Conservation (phyloP, 2,329 filamentous ascomycete genomes). For the Pseudogymnoascus sp. region DNA sequence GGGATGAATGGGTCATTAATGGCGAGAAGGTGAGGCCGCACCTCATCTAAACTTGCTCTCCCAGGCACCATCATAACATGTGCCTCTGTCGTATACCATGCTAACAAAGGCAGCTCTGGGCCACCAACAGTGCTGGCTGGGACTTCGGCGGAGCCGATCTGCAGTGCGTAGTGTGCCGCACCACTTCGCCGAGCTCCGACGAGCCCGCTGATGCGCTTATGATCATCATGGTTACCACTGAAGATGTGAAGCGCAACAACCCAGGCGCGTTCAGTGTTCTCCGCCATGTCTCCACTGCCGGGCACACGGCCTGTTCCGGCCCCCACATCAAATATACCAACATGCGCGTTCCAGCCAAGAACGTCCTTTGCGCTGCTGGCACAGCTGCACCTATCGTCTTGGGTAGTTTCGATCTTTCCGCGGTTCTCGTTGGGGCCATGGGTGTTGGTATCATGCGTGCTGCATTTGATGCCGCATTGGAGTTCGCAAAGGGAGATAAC, state of each 20-base stretch:
- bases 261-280: slow-evolving; percentile 39
- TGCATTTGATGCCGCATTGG: slow-evolving; percentile 43
- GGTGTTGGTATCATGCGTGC: slow-evolving; percentile 45
- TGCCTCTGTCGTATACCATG: background rate
- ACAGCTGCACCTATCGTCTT: slow-evolving; percentile 37
- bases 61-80: background rate
- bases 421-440: slow-evolving; percentile 48
- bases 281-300: slow-evolving; percentile 37
- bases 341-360: slow-evolving; percentile 39
- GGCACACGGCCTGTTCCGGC: slow-evolving; percentile 41
- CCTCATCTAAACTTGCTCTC: background rate
- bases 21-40: slow-evolving; percentile 41
- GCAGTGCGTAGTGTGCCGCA: slow-evolving; percentile 44
- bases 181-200: slow-evolving; percentile 24
- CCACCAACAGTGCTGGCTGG: slow-evolving; percentile 47
- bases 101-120: slow-evolving; percentile 37
- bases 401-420: slow-evolving; percentile 35
- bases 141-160: slow-evolving; percentile 45
- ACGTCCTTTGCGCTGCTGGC: slow-evolving; percentile 39
- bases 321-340: slow-evolving; percentile 42
- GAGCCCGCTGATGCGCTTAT: slow-evolving; percentile 35
- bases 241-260: slow-evolving; percentile 39
- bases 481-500: slow-evolving; percentile 41
- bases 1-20: slow-evolving; percentile 43
- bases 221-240: slow-evolving; percentile 42